These are phyloP conservation scores for Ustulina deusta DNA, from an alignment of 2,329 filamentous ascomycete genomes.

Conservation along the genomic window DNA sequence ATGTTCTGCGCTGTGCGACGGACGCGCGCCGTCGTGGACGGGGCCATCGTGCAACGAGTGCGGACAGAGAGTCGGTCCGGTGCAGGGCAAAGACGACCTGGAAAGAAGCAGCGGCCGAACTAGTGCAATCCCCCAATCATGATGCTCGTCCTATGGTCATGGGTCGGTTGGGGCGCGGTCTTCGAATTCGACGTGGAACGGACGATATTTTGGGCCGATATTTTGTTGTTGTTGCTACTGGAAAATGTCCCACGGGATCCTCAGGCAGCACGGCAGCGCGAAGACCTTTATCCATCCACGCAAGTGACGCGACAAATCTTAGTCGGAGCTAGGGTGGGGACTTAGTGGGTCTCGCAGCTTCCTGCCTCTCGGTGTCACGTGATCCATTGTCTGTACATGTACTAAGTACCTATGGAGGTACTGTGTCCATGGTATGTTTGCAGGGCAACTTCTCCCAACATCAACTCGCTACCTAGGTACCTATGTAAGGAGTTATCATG, in stretches of 20 bases:
- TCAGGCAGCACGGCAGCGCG: not conserved
- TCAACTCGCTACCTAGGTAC: no score
- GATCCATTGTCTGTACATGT: not conserved
- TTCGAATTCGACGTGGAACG: not conserved
- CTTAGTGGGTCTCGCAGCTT: slow-evolving; percentile 24
- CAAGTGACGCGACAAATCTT: slow-evolving; percentile 29
- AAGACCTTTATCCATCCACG: not conserved
- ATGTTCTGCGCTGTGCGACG: slow-evolving; percentile 54
- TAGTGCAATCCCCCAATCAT: slow-evolving; percentile 18
- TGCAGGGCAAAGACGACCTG: no score
- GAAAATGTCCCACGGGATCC: not conserved
- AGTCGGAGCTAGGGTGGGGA: slow-evolving; percentile 29
- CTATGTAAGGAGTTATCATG: not conserved
- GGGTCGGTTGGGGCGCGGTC: not conserved
- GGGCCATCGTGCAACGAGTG: slow-evolving; percentile 44
- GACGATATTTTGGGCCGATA: no score
- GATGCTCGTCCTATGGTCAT: not conserved
- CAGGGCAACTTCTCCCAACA: not conserved
- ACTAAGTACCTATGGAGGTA: no score
- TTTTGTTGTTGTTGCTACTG: slow-evolving; percentile 1
- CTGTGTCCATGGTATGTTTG: no score
- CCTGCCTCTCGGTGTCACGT: slow-evolving; percentile 15
- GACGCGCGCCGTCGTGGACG: slow-evolving; percentile 49
- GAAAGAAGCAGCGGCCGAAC: not conserved
- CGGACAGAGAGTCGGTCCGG: not conserved